Evolutionary conservation across 306 rosid species (phyloP), one percentile per base, ranked within the genome.

Genomic region (Glycine soja): DNA sequence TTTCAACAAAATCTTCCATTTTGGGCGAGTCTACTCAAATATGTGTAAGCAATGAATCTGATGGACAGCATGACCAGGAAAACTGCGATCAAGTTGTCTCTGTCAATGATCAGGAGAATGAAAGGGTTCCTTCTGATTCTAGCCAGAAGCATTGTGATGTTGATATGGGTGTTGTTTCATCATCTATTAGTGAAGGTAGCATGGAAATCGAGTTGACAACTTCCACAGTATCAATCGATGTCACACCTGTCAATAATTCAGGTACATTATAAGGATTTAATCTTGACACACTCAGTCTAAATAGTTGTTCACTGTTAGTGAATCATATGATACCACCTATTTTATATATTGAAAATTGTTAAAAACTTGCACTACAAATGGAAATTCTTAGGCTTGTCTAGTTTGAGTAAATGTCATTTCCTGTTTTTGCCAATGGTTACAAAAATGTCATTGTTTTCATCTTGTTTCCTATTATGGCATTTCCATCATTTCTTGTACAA

Each of bases 11-110:
- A 70, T 65, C 85, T 80, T 61, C 85, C 69, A 73, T 77, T 81
- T 57, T 52, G 79, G 69, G 70, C 61, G 96, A 87, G 75, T 76
- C 91, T 48, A 74, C 90, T 19, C 89, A 83, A 84, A 80, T 58
- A 66, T 78, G 83, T 32, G 80, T 81, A 62, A 83, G 70, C 65
- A 72, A 79, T 70, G 78, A 81, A 74, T 57, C 74, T 56, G 74
- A 72, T 8, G 50, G 78, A 62, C 77, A 81, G n/a, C 89, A 57
- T 58, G 83, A 72, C 81, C 78, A 16, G 5, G 82, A 57, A 42
- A 81, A 45, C 12, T 73, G 82, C 34, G 34, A 61, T 56, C 81
- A 69, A 61, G 87, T 87, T 75, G 84, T 40, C 50, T 81, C 89
- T 43, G 74, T 79, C 75, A 80, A 63, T 88, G 87, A 80, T 70